A percentile compares a stretch with the other conserved stretches of the same genome.
Evolutionary conservation across 108 stramenopile genomes (phyloP).

Genomic region (Epithemia pelagica): DNA sequence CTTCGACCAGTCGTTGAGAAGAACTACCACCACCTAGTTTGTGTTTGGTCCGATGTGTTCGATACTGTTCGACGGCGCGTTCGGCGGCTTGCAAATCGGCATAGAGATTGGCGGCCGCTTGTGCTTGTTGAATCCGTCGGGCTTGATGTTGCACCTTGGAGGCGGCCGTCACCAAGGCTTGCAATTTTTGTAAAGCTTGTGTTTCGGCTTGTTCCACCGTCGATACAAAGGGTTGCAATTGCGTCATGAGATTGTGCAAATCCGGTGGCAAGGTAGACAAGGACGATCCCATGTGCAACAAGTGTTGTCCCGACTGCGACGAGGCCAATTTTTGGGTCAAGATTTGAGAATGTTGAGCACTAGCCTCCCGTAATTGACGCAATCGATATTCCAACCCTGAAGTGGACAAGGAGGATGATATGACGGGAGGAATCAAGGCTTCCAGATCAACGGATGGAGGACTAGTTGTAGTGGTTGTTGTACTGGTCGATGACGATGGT

Average conservation of each 20-base stretch:
- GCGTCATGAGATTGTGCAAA: constrained; percentile 56
- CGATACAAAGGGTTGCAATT: constrained; percentile 51
- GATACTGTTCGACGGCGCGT: background rate
- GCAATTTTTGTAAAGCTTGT: constrained; percentile 36
- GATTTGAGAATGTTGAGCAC: constrained; percentile 54
- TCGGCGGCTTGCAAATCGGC: constrained; percentile 66
- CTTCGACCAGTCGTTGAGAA: no score
- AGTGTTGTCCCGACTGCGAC: constrained; percentile 73
- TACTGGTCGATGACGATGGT: no score
- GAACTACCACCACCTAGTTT: no score
- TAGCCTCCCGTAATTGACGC: constrained; percentile 37
- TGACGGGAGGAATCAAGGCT: background rate
- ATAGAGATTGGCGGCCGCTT: constrained; percentile 61
- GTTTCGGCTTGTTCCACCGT: constrained; percentile 46
- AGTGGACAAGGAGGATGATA: constrained; percentile 29
- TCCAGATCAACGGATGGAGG: background rate
- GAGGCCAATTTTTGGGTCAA: constrained; percentile 78
- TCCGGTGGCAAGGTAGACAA: constrained; percentile 75
- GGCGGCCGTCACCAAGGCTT: constrained; percentile 41
- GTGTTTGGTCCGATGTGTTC: no score
- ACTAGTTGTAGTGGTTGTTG: background rate
- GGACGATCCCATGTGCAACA: constrained; percentile 76
- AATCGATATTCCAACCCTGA: constrained; percentile 38
- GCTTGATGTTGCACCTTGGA: constrained; percentile 37
- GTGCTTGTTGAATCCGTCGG: constrained; percentile 36